Evolutionary conservation across 1,139 yeast genomes (phyloP).

Genomic region (Nakaseomyces kungkrabaensis): DNA sequence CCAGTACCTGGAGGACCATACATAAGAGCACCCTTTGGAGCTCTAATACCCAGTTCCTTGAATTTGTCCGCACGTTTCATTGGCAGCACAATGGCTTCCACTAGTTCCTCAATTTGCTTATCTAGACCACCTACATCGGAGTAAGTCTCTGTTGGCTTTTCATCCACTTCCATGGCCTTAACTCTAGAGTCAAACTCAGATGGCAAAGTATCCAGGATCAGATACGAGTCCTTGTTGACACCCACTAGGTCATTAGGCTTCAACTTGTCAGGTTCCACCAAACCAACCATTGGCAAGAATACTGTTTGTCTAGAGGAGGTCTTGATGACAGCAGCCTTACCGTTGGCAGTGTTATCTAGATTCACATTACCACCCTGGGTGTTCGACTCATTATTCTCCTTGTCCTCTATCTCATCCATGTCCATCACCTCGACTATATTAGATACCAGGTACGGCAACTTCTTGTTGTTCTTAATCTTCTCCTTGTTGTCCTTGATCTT

Average conservation of each 20-base stretch:
- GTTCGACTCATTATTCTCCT: conserved; percentile 37
- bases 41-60: conserved; percentile 76
- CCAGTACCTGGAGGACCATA: conserved; percentile 99
- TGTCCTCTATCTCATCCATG: conserved; percentile 75
- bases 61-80: conserved; percentile 98
- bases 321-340: conserved; percentile 96
- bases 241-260: conserved; percentile 97
- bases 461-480: conserved; percentile 90
- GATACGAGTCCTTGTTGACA: conserved; percentile 91
- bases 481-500: conserved; percentile 94
- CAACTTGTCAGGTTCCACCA: conserved; percentile 77
- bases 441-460: conserved; percentile 94
- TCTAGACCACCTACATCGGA: conserved; percentile 97
- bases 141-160: conserved; percentile 93
- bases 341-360: conserved; percentile 80
- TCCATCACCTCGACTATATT: conserved; percentile 92
- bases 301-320: conserved; percentile 97
- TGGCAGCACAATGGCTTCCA: conserved; percentile 95
- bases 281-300: conserved; percentile 87
- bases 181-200: conserved; percentile 97
- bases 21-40: conserved; percentile 98
- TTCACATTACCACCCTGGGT: conserved; percentile 96
- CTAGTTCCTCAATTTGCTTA: conserved; percentile 94
- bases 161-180: conserved; percentile 99
- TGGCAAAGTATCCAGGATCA: conserved; percentile 88